Percentiles rank a stretch among this genome's conserved stretches.
phyloP scores from a whole-genome alignment of 768 basidiomycete species.

The Collybia sordida region DNA sequence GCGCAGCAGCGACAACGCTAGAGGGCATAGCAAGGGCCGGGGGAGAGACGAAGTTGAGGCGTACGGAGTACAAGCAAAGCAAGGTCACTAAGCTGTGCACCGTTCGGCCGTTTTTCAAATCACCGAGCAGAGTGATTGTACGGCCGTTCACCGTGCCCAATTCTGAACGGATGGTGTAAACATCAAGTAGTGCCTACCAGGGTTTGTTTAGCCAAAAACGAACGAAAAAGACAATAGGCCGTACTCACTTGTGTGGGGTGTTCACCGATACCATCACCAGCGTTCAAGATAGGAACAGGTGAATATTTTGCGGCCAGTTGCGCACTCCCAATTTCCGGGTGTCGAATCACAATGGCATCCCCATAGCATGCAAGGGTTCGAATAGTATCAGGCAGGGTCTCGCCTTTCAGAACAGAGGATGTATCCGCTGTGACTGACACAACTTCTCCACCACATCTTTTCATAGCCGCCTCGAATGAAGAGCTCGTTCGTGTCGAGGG shows the following conservation, averaged over 20 bases:
- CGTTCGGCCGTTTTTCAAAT: conserved; percentile 96
- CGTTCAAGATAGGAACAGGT: conserved; percentile 94
- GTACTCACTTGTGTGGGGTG: conserved; percentile 88
- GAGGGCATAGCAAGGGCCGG: conserved; percentile 86
- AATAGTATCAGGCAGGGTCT: conserved; percentile 89
- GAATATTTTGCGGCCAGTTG: conserved; percentile 96
- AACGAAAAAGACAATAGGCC: background rate
- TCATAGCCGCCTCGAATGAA: conserved; percentile 99
- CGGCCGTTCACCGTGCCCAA: conserved; percentile 97
- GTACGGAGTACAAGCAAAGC: conserved; percentile 88
- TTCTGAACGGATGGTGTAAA: conserved; percentile 96
- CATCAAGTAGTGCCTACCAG: conserved; percentile 75
- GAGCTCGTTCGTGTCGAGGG: conserved; percentile 94
- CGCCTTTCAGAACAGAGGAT: conserved; percentile 92
- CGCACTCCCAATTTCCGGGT: conserved; percentile 92
- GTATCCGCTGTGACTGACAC: conserved; percentile 78
- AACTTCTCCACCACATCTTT: conserved; percentile 94
- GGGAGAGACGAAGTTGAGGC: conserved; percentile 94
- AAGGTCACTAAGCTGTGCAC: conserved; percentile 95
- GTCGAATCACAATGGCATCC: conserved; percentile 92
- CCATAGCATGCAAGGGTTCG: conserved; percentile 94
- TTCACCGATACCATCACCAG: conserved; percentile 96
- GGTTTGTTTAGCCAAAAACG: conserved; percentile 8
- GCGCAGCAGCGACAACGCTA: conserved; percentile 76
- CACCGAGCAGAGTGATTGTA: conserved; percentile 89